Conservation (phyloP, 129 eudicot species). For the Silybum marianum region DNA sequence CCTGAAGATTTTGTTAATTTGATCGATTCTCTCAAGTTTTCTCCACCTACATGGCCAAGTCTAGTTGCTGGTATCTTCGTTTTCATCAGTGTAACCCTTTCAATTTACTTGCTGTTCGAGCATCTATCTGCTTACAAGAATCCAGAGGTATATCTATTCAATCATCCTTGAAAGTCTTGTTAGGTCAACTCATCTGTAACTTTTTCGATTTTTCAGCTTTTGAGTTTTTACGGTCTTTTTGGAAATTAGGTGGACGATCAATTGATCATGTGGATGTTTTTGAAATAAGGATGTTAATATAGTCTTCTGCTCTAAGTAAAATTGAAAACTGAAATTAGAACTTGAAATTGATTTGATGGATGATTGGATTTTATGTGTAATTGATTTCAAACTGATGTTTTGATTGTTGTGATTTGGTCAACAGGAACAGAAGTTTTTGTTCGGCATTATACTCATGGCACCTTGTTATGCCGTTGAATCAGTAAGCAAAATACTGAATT, state of each 20-base stretch:
- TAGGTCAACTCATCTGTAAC: neutral
- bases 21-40: slow-evolving; percentile 23
- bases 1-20: slow-evolving; percentile 38
- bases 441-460: slow-evolving; percentile 88
- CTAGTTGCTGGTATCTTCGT: slow-evolving; percentile 73
- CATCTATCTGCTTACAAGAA: slow-evolving; percentile 92
- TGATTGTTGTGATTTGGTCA: slow-evolving; percentile 20
- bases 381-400: neutral
- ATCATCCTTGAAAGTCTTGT: neutral
- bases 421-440: slow-evolving; percentile 98
- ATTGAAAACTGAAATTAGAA: neutral
- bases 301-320: neutral
- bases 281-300: neutral
- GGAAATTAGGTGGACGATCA: neutral
- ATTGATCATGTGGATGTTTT: too few species aligned
- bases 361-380: neutral
- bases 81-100: slow-evolving; percentile 67
- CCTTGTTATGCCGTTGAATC: slow-evolving; percentile 99
- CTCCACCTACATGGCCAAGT: slow-evolving; percentile 82
- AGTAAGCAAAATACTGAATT: slow-evolving; percentile 44
- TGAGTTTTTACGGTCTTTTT: neutral
- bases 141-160: slow-evolving; percentile 66
- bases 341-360: neutral
- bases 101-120: slow-evolving; percentile 80
- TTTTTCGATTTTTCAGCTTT: slow-evolving; percentile 2